Conservation (phyloP, 2,329 filamentous ascomycete genomes). For the Chalaropsis thielavioides region DNA sequence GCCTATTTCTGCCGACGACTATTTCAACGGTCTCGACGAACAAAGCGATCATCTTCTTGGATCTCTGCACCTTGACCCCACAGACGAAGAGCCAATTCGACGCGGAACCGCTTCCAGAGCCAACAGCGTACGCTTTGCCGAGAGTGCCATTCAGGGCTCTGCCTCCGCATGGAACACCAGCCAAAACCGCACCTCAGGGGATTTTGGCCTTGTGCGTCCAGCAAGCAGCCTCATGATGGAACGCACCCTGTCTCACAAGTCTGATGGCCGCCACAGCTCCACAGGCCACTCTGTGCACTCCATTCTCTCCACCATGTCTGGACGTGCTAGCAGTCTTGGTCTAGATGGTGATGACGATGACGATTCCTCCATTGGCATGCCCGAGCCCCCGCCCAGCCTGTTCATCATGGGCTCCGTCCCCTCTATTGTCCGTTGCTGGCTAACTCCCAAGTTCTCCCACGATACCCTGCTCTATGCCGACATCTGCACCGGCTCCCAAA, state of each 20-base stretch:
- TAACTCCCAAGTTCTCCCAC: constrained; percentile 81
- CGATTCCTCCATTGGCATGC: constrained; percentile 55
- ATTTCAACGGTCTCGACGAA: constrained; percentile 83
- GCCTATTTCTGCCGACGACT: constrained; percentile 44
- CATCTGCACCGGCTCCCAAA: constrained; percentile 80
- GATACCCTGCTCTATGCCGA: constrained; percentile 80
- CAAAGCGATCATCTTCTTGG: constrained; percentile 67
- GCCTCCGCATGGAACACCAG: constrained; percentile 61
- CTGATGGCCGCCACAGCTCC: constrained; percentile 86
- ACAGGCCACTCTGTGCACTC: constrained; percentile 66
- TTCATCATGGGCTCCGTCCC: constrained; percentile 80
- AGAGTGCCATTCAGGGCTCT: constrained; percentile 78
- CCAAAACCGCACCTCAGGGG: constrained; percentile 64
- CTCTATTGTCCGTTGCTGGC: constrained; percentile 89
- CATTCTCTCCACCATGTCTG: constrained; percentile 45
- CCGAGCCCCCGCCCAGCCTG: constrained; percentile 66
- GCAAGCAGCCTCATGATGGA: constrained; percentile 81
- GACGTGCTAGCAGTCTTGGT: constrained; percentile 75
- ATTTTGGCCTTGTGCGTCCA: constrained; percentile 63
- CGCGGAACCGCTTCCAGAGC: constrained; percentile 80
- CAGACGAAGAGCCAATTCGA: constrained; percentile 72
- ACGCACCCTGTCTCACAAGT: constrained; percentile 83
- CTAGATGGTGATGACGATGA: constrained; percentile 56
- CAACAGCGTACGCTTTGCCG: constrained; percentile 95
- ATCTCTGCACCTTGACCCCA: constrained; percentile 63